phyloP scores from a whole-genome alignment of 345 rosid genomes.

The Limnanthes douglasii region DNA sequence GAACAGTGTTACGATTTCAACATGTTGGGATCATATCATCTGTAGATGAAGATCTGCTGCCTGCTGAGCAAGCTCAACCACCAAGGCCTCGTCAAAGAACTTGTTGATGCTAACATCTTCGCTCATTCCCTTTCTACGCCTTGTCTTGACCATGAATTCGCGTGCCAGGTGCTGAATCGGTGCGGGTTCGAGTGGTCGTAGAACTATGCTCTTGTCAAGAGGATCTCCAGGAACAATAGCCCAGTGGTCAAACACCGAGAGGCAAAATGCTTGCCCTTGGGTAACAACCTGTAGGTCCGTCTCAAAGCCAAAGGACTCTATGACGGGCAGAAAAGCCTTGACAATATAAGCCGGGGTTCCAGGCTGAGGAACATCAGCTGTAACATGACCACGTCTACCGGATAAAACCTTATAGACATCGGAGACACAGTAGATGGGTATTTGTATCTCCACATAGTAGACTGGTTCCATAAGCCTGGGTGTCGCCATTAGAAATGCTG shows the following conservation, averaged over 20 bases:
- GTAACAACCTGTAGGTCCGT: slow-evolving; percentile 81
- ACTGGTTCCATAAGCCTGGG: slow-evolving; percentile 99
- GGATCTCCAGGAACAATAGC: slow-evolving; percentile 92
- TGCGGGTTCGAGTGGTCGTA: slow-evolving; percentile 83
- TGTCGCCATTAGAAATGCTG: slow-evolving; percentile 91
- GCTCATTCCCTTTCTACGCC: slow-evolving; percentile 94
- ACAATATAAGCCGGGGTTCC: slow-evolving; percentile 95
- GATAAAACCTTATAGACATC: slow-evolving; percentile 90
- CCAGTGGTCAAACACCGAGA: slow-evolving; percentile 81
- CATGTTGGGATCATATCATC: slow-evolving; percentile 59
- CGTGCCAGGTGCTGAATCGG: slow-evolving; percentile 90
- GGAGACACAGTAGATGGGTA: slow-evolving; percentile 91
- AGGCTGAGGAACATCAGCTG: slow-evolving; percentile 96
- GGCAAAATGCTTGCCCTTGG: slow-evolving; percentile 84
- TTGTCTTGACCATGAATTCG: slow-evolving; percentile 30
- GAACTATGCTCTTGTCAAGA: slow-evolving; percentile 74
- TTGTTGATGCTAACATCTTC: slow-evolving; percentile 87
- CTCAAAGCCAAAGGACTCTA: slow-evolving; percentile 90
- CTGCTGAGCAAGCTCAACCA: slow-evolving; percentile 80
- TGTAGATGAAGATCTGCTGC: slow-evolving; percentile 66
- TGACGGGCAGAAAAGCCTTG: slow-evolving; percentile 87
- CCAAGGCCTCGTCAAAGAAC: slow-evolving; percentile 81
- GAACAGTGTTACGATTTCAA: too few species aligned
- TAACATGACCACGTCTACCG: slow-evolving; percentile 93
- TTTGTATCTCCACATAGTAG: slow-evolving; percentile 98